Evolutionary conservation across 768 basidiomycete genomes (phyloP).

Genomic region (Pholiota molesta): DNA sequence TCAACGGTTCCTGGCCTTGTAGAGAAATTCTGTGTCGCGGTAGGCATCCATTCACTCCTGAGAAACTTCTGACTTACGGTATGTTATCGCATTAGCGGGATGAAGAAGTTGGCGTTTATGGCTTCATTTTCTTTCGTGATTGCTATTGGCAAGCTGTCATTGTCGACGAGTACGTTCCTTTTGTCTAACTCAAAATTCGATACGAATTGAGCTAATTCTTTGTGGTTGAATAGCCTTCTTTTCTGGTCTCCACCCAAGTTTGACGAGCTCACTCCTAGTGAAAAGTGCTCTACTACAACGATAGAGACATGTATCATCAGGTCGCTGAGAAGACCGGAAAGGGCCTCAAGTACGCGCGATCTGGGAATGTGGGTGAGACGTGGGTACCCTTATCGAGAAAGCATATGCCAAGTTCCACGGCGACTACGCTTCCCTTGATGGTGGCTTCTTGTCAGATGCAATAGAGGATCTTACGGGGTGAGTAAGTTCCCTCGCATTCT

Average conservation of each 20-base stretch:
- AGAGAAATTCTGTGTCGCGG: conserved; percentile 50
- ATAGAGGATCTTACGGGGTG: conserved; percentile 36
- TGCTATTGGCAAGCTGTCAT: conserved; percentile 53
- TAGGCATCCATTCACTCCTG: conserved; percentile 16
- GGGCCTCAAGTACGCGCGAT: conserved; percentile 20
- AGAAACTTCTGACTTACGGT: not conserved
- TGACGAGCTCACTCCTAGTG: conserved; percentile 18
- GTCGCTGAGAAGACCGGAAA: conserved; percentile 22
- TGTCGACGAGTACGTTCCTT: conserved; percentile 52
- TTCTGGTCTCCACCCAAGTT: conserved; percentile 21
- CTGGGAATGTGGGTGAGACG: conserved; percentile 21
- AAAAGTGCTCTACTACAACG: conserved; percentile 19
- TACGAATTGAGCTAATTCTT: not conserved
- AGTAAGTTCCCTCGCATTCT: not conserved
- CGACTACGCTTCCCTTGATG: conserved; percentile 17
- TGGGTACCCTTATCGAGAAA: conserved; percentile 27
- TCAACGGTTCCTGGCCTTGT: conserved; percentile 45
- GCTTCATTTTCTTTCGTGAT: conserved; percentile 61
- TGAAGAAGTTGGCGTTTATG: conserved; percentile 57
- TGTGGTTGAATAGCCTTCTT: conserved; percentile 11
- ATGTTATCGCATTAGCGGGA: conserved; percentile 37
- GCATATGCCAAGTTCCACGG: conserved; percentile 25
- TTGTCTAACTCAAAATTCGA: not conserved
- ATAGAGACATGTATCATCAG: conserved; percentile 14
- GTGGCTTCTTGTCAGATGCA: conserved; percentile 37